Percentiles rank a stretch among this genome's conserved stretches.
Evolutionary conservation across 1,284 basidiomycete genomes (phyloP).

Genomic region (Melampsora larici-populina): DNA sequence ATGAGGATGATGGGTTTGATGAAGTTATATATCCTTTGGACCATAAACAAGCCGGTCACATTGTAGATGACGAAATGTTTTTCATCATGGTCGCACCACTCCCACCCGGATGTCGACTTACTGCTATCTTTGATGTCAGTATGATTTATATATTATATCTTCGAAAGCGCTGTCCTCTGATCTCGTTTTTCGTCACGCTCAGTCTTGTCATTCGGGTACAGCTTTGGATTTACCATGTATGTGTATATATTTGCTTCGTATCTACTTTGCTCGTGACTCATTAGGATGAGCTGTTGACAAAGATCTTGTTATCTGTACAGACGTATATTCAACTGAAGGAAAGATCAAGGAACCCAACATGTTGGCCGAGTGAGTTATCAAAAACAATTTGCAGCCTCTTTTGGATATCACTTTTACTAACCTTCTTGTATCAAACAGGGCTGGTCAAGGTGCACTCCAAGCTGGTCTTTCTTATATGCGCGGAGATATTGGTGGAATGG

Average conservation of each 20-base stretch:
- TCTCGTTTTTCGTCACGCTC: neutral
- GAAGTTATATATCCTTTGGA: conserved; percentile 79
- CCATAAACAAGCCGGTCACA: conserved; percentile 66
- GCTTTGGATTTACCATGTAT: conserved; percentile 58
- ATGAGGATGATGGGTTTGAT: conserved; percentile 59
- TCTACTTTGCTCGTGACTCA: neutral
- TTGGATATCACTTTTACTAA: conserved; percentile 45
- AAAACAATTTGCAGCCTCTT: conserved; percentile 58
- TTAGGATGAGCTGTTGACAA: neutral
- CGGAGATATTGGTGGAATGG: conserved; percentile 71
- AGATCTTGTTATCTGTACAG: conserved; percentile 19
- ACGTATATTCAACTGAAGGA: conserved; percentile 77
- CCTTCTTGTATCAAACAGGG: conserved; percentile 46
- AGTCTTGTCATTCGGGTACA: conserved; percentile 56
- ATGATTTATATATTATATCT: neutral
- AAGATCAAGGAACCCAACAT: conserved; percentile 89
- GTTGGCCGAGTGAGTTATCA: conserved; percentile 69
- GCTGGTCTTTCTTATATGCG: conserved; percentile 69
- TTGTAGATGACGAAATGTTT: conserved; percentile 67
- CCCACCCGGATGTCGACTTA: conserved; percentile 77
- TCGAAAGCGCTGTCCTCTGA: neutral
- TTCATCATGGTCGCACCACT: conserved; percentile 60
- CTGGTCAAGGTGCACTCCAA: conserved; percentile 49
- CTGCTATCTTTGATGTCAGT: conserved; percentile 72
- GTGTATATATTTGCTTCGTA: conserved; percentile 56